Conservation (phyloP, 192 early-diverging fungal species). For the Backusella tarrabulga region DNA sequence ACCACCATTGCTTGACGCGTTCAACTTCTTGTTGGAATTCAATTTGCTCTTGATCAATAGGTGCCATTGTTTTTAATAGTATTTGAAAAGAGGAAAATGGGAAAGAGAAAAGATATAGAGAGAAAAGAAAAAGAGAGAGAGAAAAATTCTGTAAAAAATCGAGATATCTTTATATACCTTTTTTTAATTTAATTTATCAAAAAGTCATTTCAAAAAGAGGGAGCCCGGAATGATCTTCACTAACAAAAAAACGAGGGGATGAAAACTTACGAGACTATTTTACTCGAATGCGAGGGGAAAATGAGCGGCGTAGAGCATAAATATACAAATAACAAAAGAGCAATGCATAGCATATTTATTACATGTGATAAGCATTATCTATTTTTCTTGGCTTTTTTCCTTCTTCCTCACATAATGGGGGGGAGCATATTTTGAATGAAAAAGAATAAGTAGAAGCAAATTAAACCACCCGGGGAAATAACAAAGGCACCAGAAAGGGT, state of each 20-base stretch:
- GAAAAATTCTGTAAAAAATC: neutral
- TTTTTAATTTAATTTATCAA: neutral
- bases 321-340: neutral
- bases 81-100: neutral
- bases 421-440: neutral
- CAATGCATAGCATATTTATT: neutral
- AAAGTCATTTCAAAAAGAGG: neutral
- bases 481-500: neutral
- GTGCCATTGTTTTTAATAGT: constrained; percentile 18
- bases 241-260: neutral
- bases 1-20: constrained; percentile 89
- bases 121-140: neutral
- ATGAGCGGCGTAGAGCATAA: neutral
- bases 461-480: neutral
- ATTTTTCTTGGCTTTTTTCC: neutral
- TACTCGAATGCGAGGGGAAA: neutral
- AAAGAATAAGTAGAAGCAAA: neutral
- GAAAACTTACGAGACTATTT: neutral
- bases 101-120: neutral
- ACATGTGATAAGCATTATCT: neutral
- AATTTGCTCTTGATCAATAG: constrained; percentile 62
- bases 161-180: neutral
- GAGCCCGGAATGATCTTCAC: constrained; percentile 1
- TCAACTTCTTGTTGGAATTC: constrained; percentile 78
- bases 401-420: neutral